Conservation (phyloP, 257 asterid species). For the Scutellaria baicalensis region DNA sequence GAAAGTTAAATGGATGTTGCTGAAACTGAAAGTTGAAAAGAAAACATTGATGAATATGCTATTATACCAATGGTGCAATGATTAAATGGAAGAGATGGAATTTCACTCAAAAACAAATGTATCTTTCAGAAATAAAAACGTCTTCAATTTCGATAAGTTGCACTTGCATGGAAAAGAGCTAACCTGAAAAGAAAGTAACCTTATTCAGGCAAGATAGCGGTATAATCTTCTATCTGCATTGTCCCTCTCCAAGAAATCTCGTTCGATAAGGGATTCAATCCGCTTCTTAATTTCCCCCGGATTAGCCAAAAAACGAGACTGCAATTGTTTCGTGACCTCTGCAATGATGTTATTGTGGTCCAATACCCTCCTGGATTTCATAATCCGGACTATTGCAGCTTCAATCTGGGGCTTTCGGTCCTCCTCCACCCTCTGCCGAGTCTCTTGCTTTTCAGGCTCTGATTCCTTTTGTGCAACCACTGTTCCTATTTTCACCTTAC, state of each 20-base stretch:
- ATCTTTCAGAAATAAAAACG: conserved; percentile 14
- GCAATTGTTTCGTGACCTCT: conserved; percentile 83
- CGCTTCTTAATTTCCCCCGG: conserved; percentile 83
- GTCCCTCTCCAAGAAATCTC: conserved; percentile 89
- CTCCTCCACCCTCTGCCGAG: conserved; percentile 89
- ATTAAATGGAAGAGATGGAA: not conserved
- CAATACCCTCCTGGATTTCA: conserved; percentile 78
- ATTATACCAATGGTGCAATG: not conserved
- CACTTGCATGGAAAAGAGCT: conserved; percentile 2
- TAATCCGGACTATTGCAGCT: conserved; percentile 81
- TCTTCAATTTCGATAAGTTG: conserved; percentile 4
- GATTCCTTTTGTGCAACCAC: conserved; percentile 91
- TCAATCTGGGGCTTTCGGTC: conserved; percentile 91
- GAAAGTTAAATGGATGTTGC: too few species aligned
- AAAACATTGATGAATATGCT: not conserved
- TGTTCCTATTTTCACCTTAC: conserved; percentile 82
- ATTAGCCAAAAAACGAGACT: conserved; percentile 73
- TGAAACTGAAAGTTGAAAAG: too few species aligned
- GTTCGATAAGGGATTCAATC: conserved; percentile 74
- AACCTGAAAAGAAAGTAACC: not conserved
- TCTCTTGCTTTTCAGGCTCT: conserved; percentile 87
- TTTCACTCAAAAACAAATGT: conserved; percentile 11
- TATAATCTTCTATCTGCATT: conserved; percentile 54
- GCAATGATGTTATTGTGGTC: conserved; percentile 83
- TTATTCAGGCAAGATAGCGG: conserved; percentile 55